phyloP scores from a whole-genome alignment of 2,329 filamentous ascomycete genomes.

The Spiromastix sp. region DNA sequence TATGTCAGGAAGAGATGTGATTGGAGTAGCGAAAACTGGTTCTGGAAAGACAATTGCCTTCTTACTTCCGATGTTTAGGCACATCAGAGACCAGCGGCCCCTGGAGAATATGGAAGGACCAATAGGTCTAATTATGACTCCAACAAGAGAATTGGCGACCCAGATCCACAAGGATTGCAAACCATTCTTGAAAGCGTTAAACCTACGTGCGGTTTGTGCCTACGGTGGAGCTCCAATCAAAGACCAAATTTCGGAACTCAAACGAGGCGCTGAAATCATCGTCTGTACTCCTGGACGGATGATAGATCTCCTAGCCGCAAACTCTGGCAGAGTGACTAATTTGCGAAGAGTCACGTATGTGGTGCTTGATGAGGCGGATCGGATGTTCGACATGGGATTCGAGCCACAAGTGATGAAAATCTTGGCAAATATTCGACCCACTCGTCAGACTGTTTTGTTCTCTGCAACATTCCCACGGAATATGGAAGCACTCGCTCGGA shows the following conservation, averaged over 20 bases:
- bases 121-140: slow-evolving; percentile 80
- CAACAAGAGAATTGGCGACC: slow-evolving; percentile 83
- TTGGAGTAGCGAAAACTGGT: slow-evolving; percentile 93
- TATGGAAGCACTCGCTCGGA: slow-evolving; percentile 83
- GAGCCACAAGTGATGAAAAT: slow-evolving; percentile 98
- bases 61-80: slow-evolving; percentile 89
- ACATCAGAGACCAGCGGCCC: slow-evolving; percentile 86
- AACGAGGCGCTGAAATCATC: slow-evolving; percentile 88
- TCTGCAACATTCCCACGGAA: slow-evolving; percentile 93
- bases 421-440: slow-evolving; percentile 78
- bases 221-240: slow-evolving; percentile 95
- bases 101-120: slow-evolving; percentile 79
- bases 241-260: slow-evolving; percentile 93
- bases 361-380: slow-evolving; percentile 92
- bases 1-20: slow-evolving; percentile 91
- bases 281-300: slow-evolving; percentile 91
- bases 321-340: slow-evolving; percentile 89
- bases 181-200: slow-evolving; percentile 80
- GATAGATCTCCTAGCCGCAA: slow-evolving; percentile 89
- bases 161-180: slow-evolving; percentile 94
- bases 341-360: slow-evolving; percentile 83
- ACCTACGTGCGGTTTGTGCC: slow-evolving; percentile 77
- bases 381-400: slow-evolving; percentile 99
- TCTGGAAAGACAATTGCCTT: slow-evolving; percentile 97
- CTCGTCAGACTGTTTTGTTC: slow-evolving; percentile 89